phyloP scores from a whole-genome alignment of 345 rosid genomes.

The Anacardium occidentale region DNA sequence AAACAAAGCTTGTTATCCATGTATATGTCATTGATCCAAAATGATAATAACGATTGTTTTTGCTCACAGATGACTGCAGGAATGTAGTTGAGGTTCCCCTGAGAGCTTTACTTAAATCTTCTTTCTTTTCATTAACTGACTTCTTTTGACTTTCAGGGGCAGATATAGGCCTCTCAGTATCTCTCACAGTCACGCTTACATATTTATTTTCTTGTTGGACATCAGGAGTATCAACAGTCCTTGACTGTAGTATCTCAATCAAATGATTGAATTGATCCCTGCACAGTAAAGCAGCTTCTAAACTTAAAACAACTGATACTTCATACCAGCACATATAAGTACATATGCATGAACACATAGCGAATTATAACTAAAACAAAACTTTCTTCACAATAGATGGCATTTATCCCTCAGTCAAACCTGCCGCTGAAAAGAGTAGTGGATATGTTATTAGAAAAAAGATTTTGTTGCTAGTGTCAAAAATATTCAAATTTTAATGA shows the following conservation, averaged over 20 bases:
- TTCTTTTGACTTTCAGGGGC: conserved; percentile 36
- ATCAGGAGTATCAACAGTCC: conserved; percentile 46
- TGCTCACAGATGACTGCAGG: conserved; percentile 54
- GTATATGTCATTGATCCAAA: background rate
- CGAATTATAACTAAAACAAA: conserved; percentile 12
- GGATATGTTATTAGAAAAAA: background rate
- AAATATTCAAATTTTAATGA: background rate
- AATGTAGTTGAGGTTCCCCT: conserved; percentile 45
- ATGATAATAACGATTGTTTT: background rate
- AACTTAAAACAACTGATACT: background rate
- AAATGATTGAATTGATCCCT: conserved; percentile 73
- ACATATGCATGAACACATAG: background rate
- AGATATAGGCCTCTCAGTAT: conserved; percentile 29
- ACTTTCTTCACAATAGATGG: background rate
- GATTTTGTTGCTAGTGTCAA: background rate
- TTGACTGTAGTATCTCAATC: conserved; percentile 60
- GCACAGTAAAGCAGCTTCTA: conserved; percentile 21
- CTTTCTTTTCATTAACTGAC: conserved; percentile 32
- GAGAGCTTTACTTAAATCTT: conserved; percentile 33
- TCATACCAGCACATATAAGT: conserved; percentile 7
- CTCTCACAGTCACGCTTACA: conserved; percentile 29
- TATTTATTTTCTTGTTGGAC: conserved; percentile 34
- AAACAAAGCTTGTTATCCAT: background rate
- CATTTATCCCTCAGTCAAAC: conserved; percentile 10
- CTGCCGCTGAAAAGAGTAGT: background rate